phyloP scores from a whole-genome alignment of 306 rosid genomes.

The Rosa chinensis region DNA sequence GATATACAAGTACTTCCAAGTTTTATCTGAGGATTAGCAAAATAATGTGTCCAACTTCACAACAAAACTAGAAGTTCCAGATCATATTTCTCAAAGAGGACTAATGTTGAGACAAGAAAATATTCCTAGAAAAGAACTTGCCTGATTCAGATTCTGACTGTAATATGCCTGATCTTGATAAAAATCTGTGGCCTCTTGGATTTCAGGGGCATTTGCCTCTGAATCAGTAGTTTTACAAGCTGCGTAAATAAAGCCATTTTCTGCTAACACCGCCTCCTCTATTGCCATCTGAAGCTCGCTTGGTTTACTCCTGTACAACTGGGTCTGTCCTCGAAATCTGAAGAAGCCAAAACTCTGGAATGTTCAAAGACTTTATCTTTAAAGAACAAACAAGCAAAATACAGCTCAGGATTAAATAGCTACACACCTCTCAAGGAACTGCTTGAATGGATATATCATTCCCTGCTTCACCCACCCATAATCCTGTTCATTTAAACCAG shows the following conservation, averaged over 20 bases:
- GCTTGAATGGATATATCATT: constrained; percentile 70
- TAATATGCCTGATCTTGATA: constrained; percentile 47
- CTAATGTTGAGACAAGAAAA: background rate
- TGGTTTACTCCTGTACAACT: constrained; percentile 79
- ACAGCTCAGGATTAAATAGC: constrained; percentile 13
- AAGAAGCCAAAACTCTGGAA: constrained; percentile 20
- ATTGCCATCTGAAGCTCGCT: constrained; percentile 85
- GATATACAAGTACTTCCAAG: background rate
- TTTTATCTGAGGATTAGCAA: background rate
- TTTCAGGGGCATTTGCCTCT: constrained; percentile 36
- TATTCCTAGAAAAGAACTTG: constrained; percentile 9
- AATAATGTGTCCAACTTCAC: background rate
- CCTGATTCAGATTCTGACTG: constrained; percentile 53
- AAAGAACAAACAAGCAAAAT: constrained; percentile 13
- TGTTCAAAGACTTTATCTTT: constrained; percentile 5
- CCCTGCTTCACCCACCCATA: constrained; percentile 99
- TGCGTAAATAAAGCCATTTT: constrained; percentile 61
- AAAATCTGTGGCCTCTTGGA: constrained; percentile 42
- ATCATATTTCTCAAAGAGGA: background rate
- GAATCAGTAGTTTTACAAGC: constrained; percentile 36
- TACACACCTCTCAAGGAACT: constrained; percentile 76
- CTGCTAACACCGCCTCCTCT: constrained; percentile 89
- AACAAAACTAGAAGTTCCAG: background rate
- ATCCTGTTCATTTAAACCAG: constrained; percentile 55
- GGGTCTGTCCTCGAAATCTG: constrained; percentile 95